Evolutionary conservation across 805 yeast species (phyloP), one percentile per base, ranked within the genome.

Genomic region (Suhomyces sp.): DNA sequence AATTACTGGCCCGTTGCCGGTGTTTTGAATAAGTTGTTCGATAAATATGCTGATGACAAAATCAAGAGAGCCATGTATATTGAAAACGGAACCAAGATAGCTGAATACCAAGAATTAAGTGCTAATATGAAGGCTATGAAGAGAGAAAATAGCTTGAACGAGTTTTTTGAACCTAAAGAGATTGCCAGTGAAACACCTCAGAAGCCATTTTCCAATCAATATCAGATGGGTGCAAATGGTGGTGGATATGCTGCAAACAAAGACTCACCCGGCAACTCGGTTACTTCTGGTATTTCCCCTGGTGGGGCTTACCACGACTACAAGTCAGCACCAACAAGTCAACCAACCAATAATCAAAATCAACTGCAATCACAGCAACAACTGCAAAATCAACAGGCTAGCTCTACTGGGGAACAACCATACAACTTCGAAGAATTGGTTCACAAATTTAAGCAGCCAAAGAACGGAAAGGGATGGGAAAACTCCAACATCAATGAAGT

Each of bases 41-140:
- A 75, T 45, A 74, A 73, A 55, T 67, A 71, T 55, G 78, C 78
- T 35, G 63, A 72, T 56, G 75, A 73, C 54, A 73, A 72, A 51
- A 64, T 68, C 50, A 75, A 73, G 56, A 62, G 78, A 46, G 79
- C 76, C 3, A 58, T 65, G 50, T 66, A 71, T 17, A 73, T 75
- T 47, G 76, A 71, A 49, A 65, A 66, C 48, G 71, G 73, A n/a
- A 63, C 67, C 24, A 67, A 63, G 47, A 62, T 69, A 40, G 78
- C 75, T 9, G 75, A 72, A 54, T 62, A 64, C 59, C 73, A 70
- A 49, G 79, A 75, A 49, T 27, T 60, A 29, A 54, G 46, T 21
- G 68, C 69, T 24, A 57, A 59, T 45, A 61, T 57, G 43, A 64
- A 62, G 49, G 69, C 63, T 27, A 54, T 57, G 53, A 61, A 57